Percentiles rank a stretch among this genome's conserved stretches.
Conservation (phyloP, 345 rosid species). For the Moricandia moricandioides region DNA sequence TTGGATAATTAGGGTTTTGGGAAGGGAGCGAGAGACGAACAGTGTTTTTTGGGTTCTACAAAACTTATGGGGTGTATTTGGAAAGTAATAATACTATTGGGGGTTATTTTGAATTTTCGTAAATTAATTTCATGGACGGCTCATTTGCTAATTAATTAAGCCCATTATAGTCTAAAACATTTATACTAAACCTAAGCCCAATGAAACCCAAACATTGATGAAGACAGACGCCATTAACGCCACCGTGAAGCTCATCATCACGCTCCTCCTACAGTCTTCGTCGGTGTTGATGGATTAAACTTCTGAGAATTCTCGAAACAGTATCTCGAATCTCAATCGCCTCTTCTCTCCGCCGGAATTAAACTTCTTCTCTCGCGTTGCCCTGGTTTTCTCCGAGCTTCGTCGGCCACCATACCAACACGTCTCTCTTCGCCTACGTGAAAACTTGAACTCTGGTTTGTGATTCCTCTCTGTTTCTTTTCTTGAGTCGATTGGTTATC, state of each 20-base stretch:
- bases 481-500: background rate
- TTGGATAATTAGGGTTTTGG: no score
- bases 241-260: background rate
- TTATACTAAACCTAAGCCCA: background rate
- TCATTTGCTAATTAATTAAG: background rate
- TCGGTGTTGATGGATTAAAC: no score
- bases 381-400: background rate
- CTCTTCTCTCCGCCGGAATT: constrained; percentile 7
- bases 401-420: no score
- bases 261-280: no score
- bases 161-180: background rate
- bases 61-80: background rate
- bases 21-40: no score
- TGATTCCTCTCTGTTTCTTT: background rate
- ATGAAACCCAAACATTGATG: background rate
- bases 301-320: no score
- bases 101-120: background rate
- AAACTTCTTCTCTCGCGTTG: background rate
- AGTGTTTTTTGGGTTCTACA: background rate
- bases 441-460: background rate
- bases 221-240: background rate
- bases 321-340: background rate
- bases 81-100: background rate
- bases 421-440: background rate
- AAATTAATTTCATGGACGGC: background rate